Evolutionary conservation across 2,329 filamentous ascomycete genomes (phyloP), one percentile per base, ranked within the genome.

Genomic region (Aspergillus carbonarius): DNA sequence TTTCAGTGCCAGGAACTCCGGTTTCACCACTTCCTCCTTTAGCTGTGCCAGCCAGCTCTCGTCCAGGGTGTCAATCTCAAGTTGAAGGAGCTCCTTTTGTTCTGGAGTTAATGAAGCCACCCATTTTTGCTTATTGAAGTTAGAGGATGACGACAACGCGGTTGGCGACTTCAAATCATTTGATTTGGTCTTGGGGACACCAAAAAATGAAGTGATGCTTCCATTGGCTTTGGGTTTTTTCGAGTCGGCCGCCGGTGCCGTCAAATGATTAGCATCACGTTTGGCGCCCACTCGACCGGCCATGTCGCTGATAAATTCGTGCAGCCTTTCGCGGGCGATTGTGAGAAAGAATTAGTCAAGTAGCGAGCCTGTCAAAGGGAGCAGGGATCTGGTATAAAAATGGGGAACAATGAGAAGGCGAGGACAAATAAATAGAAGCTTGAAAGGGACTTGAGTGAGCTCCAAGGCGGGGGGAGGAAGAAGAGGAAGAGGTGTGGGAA

Each of bases 91-190:
- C 54, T 88, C 83, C 71, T 86, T 91, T 75, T 97, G 91, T 78
- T 99, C 95, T 0, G 84, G 76, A 0, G 85, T 92, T 62, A 99
- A 82, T 58, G 85, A 84, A 18, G 85, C 85, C n/a, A 93, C 82
- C 95, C 95, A 99, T 76, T 90, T 91, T 47, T 86, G 85, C 80
- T 96, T 97, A 81, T 97, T 84, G 73, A 97, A 98, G 64, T 85
- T 90, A 58, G 73, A 63, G 3, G 68, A 55, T 1, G 61, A 27
- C 2, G 61, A 30, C n/a, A n/a, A n/a, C 27, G 62, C 44, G 18
- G 60, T 60, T 8, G 60, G 40, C 42, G 63, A 67, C 63, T 59
- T 76, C 70, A 54, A 71, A 63, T 58, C 72, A 49, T 23, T 27
- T 13, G 44, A 60, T 60, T 72, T 75, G 15, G 78, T 67, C 72